Conservation (phyloP, 2,329 filamentous ascomycete species). For the Colletotrichum euphorbiae region DNA sequence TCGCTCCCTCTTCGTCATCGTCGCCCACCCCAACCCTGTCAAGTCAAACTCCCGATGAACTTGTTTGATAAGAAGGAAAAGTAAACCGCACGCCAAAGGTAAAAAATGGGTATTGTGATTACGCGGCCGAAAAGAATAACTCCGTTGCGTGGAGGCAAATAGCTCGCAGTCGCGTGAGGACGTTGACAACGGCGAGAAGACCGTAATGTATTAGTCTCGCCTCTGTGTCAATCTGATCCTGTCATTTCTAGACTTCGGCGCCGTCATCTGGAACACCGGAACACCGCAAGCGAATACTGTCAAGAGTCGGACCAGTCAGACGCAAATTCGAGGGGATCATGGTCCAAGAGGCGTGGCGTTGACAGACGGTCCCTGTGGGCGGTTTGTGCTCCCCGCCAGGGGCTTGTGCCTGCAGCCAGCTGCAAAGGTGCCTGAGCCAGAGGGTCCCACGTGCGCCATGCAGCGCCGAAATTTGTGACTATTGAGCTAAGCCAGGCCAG, state of each 20-base stretch:
- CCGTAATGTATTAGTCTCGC: neutral
- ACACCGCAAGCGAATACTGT: neutral
- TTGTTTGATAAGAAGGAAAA: neutral
- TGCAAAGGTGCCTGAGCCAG: slow-evolving; percentile 38
- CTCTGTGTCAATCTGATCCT: slow-evolving; percentile 14
- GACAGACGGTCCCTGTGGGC: slow-evolving; percentile 19
- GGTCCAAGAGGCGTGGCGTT: slow-evolving; percentile 25
- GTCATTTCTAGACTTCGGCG: slow-evolving; percentile 9
- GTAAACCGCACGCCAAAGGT: neutral
- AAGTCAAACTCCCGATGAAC: slow-evolving; percentile 3
- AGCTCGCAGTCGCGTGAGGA: slow-evolving; percentile 8
- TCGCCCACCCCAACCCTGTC: neutral
- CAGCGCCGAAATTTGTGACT: slow-evolving; percentile 37
- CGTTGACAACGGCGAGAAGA: neutral
- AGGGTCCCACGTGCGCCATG: slow-evolving; percentile 37
- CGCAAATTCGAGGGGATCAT: slow-evolving; percentile 29
- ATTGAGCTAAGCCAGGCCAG: slow-evolving; percentile 28
- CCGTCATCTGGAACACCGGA: slow-evolving; percentile 4
- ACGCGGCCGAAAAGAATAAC: slow-evolving; percentile 20
- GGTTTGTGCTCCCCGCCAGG: slow-evolving; percentile 28
- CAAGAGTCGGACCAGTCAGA: slow-evolving; percentile 6
- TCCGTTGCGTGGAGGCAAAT: neutral
- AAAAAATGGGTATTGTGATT: slow-evolving; percentile 24
- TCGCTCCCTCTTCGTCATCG: neutral
- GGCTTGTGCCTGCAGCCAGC: slow-evolving; percentile 29